Evolutionary conservation across 1,284 basidiomycete species (phyloP), one percentile per base, ranked within the genome.

Genomic region (Trichosporon sp.): DNA sequence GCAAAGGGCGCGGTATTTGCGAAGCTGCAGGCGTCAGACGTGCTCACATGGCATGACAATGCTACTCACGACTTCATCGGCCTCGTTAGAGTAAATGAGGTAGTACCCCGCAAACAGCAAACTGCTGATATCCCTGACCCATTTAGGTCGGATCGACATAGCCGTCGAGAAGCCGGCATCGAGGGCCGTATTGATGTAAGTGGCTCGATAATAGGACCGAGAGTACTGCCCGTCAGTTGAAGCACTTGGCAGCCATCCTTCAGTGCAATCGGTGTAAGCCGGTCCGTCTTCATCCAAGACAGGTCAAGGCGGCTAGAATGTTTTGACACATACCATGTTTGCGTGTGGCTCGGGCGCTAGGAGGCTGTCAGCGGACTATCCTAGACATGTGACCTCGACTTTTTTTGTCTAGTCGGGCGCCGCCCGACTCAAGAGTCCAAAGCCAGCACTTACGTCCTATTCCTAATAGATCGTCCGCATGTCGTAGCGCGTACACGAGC

Each of bases 161-260:
- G 96, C 95, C 0, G 94, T 95, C 0, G 96, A 94, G 79, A 98
- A 98, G 0, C 96, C 96, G 0, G 96, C 95, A 80, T 99, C 96
- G n/a, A 98, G 87, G 0, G 94, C 96, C 0, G 92, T 96, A 68
- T 86, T 90, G 76, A 99, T 90, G 92, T 96, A 99, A 65, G 96
- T 97, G n/a, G 94, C 96, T 35, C 96, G 91, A 83, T 96, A 98
- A 82, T 96, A 98, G 6, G 93, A 91, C 1, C 92, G 88, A 1
- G 94, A 93, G 81, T 98, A 98, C 92, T 95, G 70, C 4, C 38
- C n/a, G 67, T 69, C 48, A 73, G 65, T 26, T 31, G 4, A 14
- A 16, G 21, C 7, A 35, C 21, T 69, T 32, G 56, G 31, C 59
- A 16, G 32, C 16, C 6, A 16, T 5, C 4, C 5, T 11, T 35